Evolutionary conservation across 2,329 filamentous ascomycete genomes (phyloP).

Genomic region (Hirsutella rhossiliensis): DNA sequence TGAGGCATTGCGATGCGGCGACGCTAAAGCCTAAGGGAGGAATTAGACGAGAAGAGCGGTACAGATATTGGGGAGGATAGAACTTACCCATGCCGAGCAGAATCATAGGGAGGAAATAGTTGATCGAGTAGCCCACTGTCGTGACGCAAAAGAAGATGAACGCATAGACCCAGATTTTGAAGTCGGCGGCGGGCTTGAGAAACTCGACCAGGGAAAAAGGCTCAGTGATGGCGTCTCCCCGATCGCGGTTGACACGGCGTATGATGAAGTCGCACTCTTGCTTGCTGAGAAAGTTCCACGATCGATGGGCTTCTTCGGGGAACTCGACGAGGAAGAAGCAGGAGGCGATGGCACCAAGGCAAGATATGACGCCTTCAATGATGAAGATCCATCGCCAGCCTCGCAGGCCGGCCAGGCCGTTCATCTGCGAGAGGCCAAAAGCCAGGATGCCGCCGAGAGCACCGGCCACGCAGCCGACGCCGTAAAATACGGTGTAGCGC

Average conservation of each 20-base stretch:
- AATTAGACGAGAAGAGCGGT: too few species aligned
- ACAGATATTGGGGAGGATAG: too few species aligned
- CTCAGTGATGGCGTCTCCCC: background rate
- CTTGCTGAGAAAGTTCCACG: background rate
- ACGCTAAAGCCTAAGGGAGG: constrained; percentile 10
- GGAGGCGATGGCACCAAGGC: too few species aligned
- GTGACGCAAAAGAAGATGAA: constrained; percentile 1
- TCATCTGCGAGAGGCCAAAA: too few species aligned
- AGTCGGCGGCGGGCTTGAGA: background rate
- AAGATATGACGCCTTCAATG: too few species aligned
- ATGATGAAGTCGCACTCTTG: background rate
- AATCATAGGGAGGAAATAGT: constrained; percentile 12
- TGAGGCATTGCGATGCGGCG: constrained; percentile 8
- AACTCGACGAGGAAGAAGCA: too few species aligned
- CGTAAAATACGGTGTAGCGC: too few species aligned
- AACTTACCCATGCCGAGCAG: constrained; percentile 6
- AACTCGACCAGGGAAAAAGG: background rate
- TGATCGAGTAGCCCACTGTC: constrained; percentile 7
- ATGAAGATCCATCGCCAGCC: too few species aligned
- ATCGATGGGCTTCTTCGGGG: background rate
- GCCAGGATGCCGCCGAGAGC: too few species aligned
- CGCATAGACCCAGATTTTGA: constrained; percentile 1
- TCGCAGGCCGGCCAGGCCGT: too few species aligned
- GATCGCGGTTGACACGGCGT: background rate
- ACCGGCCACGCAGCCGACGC: too few species aligned